Conservation (phyloP, 2,329 filamentous ascomycete genomes). For the Myotisia sp. region DNA sequence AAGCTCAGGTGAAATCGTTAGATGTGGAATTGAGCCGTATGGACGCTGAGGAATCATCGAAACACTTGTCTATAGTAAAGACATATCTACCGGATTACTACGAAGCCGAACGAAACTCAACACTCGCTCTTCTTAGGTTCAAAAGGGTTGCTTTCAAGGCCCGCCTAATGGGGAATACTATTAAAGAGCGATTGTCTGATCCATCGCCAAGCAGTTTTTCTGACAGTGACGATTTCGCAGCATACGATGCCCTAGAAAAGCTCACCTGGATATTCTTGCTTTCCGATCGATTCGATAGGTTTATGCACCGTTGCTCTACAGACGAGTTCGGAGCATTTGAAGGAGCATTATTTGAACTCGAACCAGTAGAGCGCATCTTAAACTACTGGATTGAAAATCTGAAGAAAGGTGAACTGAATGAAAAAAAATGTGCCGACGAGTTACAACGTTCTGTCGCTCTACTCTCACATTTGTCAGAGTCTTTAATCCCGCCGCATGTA, state of each 20-base stretch:
- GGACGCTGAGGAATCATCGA: slow-evolving; percentile 73
- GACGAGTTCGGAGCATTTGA: slow-evolving; percentile 68
- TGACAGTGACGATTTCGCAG: slow-evolving; percentile 62
- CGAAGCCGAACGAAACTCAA: slow-evolving; percentile 64
- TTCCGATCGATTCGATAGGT: slow-evolving; percentile 69
- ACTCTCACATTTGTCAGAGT: slow-evolving; percentile 71
- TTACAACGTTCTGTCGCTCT: slow-evolving; percentile 72
- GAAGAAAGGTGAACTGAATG: slow-evolving; percentile 71
- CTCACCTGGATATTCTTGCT: slow-evolving; percentile 70
- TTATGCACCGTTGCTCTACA: slow-evolving; percentile 62
- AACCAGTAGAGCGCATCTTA: slow-evolving; percentile 77
- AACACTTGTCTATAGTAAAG: slow-evolving; percentile 79
- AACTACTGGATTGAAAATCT: slow-evolving; percentile 79
- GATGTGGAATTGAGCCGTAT: slow-evolving; percentile 76
- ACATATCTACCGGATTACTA: slow-evolving; percentile 79
- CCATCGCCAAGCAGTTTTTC: slow-evolving; percentile 50
- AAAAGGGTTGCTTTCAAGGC: slow-evolving; percentile 82
- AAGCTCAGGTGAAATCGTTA: slow-evolving; percentile 87
- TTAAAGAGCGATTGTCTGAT: slow-evolving; percentile 62
- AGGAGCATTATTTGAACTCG: slow-evolving; percentile 69
- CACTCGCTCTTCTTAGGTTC: slow-evolving; percentile 78
- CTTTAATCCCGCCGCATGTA: slow-evolving; percentile 56
- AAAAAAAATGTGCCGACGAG: slow-evolving; percentile 66
- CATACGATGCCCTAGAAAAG: slow-evolving; percentile 71
- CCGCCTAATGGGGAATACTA: slow-evolving; percentile 58